Evolutionary conservation across 2,329 filamentous ascomycete genomes (phyloP), one percentile per base, ranked within the genome.

Genomic region (Alternaria viburni): DNA sequence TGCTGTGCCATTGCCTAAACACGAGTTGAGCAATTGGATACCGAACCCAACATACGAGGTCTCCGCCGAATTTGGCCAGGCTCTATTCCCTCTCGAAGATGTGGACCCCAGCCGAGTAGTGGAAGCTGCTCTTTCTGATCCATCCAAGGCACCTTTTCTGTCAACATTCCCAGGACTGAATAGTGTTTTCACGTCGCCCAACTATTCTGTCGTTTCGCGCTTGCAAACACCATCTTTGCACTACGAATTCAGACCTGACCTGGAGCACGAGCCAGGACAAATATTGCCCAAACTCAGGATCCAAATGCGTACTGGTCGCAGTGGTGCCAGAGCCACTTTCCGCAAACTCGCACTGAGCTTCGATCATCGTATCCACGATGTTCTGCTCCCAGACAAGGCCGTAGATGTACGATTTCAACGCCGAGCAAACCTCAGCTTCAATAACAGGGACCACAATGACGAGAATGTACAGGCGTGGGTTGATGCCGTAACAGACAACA

Each of bases 351-450:
- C 56, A 13, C 58, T 79, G 8, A 64, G 56, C 3, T 69, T 77
- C 36, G 62, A 72, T 15, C 61, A 75, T 28, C 66, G 65, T 4
- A 41, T 65, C 5, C 70, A 75, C 45, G 70, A 78, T 47, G 74
- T 78, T 2, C 63, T 79, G 2, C 70, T 80, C 12, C 78, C 78
- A 0, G 67, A 74, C 23, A 62, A 71, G 49, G 68, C 72, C 5
- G 55, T 63, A 5, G 78, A 80, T 47, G 47, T 80, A 10, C 71
- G 72, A 2, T 79, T 79, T 59, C 44, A 57, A 13, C 62, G 54
- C 15, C 60, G 64, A 9, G 66, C 69, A 21, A 63, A 57, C 5
- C 25, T 79, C 17, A 56, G 55, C 9, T 58, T 75, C 23, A 30
- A 47, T 17, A 60, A 36, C 28, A 52, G 57, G 19, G 57, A 59